Percentiles rank a stretch among this genome's conserved stretches.
Evolutionary conservation across 1,284 basidiomycete species (phyloP).

Genomic region (Apiotrichum sp.): DNA sequence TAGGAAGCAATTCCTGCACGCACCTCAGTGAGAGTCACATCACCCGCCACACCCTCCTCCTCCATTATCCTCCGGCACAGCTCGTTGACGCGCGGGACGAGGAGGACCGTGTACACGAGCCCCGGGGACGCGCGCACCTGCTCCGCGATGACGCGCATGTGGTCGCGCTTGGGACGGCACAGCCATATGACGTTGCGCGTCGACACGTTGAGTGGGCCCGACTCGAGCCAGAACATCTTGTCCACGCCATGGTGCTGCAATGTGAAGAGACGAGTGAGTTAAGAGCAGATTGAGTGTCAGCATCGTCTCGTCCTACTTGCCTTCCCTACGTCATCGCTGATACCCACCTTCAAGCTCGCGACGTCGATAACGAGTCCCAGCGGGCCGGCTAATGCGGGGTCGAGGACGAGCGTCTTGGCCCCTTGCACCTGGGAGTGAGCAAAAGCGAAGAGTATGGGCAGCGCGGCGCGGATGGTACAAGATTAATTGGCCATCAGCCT

Average conservation of each 20-base stretch:
- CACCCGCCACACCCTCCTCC: constrained; percentile 86
- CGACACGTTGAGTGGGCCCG: constrained; percentile 70
- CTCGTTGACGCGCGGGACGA: constrained; percentile 81
- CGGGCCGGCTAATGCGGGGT: constrained; percentile 80
- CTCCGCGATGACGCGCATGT: constrained; percentile 79
- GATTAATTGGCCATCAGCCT: constrained; percentile 2
- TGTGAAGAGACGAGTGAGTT: background rate
- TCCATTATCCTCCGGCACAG: constrained; percentile 76
- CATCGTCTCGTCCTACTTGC: background rate
- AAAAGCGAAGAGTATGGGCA: background rate
- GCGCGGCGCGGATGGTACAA: background rate
- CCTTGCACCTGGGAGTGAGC: constrained; percentile 66
- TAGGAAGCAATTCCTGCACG: background rate
- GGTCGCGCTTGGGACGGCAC: constrained; percentile 77
- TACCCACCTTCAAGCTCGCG: constrained; percentile 72
- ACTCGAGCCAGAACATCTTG: constrained; percentile 99
- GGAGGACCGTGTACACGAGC: constrained; percentile 71
- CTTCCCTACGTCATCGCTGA: background rate
- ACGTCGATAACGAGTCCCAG: constrained; percentile 90
- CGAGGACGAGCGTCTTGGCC: constrained; percentile 90
- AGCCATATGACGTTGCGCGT: constrained; percentile 92
- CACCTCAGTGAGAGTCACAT: constrained; percentile 67
- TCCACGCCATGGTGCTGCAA: constrained; percentile 91
- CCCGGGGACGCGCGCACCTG: constrained; percentile 15
- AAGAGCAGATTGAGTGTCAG: background rate